Evolutionary conservation across 1,284 basidiomycete species (phyloP), one percentile per base, ranked within the genome.

Genomic region (Schizophyllum commune): DNA sequence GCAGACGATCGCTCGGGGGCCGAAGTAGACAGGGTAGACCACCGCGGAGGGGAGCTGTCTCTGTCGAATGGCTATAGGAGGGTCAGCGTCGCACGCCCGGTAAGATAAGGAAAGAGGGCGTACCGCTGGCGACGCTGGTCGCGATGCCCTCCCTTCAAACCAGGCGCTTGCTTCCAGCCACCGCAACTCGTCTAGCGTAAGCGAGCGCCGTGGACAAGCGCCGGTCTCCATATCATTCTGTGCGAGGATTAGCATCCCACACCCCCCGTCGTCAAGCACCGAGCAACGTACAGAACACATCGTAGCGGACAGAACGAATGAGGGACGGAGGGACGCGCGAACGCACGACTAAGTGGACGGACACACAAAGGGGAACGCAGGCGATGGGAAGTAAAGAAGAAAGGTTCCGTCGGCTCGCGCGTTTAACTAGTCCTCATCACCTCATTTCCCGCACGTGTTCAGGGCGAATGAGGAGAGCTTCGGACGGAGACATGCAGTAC

Each of bases 121-220:
- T 60, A 57, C 62, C 56, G 64, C 58, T 33, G 63, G 65, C 52
- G 33, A 62, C 60, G 54, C 51, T 22, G 55, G 66, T 61, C 60
- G 57, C 52, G 32, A 56, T 22, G 52, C 70, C 69, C 32, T 73
- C 64, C 68, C 66, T 22, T 63, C 60, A 21, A 71, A 68, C 21
- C 65, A 65, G 57, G 72, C 70, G 63, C 73, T 76, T 27, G 77
- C 77, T 57, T 75, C 73, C 21, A 81, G 72, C 79, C 79, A 81
- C 21, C 73, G 69, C 57, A 79, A 70, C 68, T 80, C 79, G 63
- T 80, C 79, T 58, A 73, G 71, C 59, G 74, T 75, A 60, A 77
- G 69, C 58, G 73, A 66, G 27, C 53, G 53, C 27, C 20, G 19
- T 55, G 67, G 63, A 57, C 74, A 69, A 32, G 63, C 63, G 55